These are phyloP conservation scores for Venturiaceae sp. DNA, from an alignment of 2,329 filamentous ascomycete species.

Conservation along the genomic window DNA sequence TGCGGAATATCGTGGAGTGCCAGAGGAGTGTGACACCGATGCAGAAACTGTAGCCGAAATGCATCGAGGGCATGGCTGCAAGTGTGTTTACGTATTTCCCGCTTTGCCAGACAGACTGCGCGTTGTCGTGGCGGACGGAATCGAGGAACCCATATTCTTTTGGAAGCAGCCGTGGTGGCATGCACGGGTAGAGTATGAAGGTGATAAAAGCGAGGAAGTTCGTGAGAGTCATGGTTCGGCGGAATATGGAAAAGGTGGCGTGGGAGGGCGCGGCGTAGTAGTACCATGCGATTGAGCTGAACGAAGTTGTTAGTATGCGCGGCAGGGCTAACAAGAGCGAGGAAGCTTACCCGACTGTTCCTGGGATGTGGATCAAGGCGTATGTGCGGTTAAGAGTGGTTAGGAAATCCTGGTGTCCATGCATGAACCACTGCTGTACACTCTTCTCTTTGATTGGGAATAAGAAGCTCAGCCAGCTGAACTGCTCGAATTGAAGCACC, in stretches of 20 bases:
- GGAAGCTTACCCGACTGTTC: conserved; percentile 43
- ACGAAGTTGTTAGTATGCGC: conserved; percentile 8
- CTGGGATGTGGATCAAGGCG: conserved; percentile 51
- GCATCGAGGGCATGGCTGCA: conserved; percentile 40
- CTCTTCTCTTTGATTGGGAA: conserved; percentile 43
- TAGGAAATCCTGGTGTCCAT: conserved; percentile 41
- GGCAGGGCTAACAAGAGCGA: background rate
- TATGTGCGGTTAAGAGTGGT: conserved; percentile 50
- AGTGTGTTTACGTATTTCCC: conserved; percentile 36
- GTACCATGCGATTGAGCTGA: conserved; percentile 53
- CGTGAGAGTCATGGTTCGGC: conserved; percentile 38
- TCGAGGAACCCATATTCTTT: conserved; percentile 35
- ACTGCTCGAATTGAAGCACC: conserved; percentile 46
- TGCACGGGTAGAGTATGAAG: conserved; percentile 43
- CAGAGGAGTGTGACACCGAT: conserved; percentile 44
- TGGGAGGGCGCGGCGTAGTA: conserved; percentile 48
- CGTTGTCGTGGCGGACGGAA: conserved; percentile 36
- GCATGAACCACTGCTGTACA: conserved; percentile 49
- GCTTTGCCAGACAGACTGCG: conserved; percentile 36
- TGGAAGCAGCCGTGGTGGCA: conserved; percentile 40
- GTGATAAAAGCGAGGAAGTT: conserved; percentile 44
- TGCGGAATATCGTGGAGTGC: conserved; percentile 39
- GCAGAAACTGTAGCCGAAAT: conserved; percentile 46
- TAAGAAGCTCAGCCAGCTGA: conserved; percentile 38
- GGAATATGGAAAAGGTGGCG: conserved; percentile 31